Evolutionary conservation across 2,329 filamentous ascomycete species (phyloP), one percentile per base, ranked within the genome.

Genomic region (Blumeria graminis): DNA sequence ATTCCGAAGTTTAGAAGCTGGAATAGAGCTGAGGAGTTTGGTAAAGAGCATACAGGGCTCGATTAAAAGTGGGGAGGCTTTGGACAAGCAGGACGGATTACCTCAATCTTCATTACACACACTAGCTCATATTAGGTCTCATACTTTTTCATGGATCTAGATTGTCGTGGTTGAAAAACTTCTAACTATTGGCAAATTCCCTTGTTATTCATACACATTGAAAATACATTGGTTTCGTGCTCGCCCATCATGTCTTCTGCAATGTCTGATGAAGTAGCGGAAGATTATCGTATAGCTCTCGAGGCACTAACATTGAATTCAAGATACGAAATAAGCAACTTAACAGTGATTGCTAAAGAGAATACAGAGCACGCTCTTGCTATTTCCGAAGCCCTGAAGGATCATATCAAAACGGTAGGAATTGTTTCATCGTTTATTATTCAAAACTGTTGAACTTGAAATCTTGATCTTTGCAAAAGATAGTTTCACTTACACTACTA

Each of bases 261-360:
- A 62, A 67, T 72, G 57, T 81, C 65, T 60, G 87, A 86, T 68
- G 88, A 94, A 71, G 86, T 98, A 64, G 89, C 89, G 60, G 84
- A 90, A 70, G 92, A 96, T 71, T 98, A 94, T 72, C 86, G 84
- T 68, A 85, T 87, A 66, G 92, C 89, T 56, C 74, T 98, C 67
- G 86, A 94, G 71, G 90, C 95, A 69, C 76, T 98, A 65, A 86
- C 84, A 62, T 78, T 82, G 67, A 95, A 95, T 71, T 86, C 87
- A 71, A 83, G 88, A 66, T 87, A 87, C 70, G 90, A 96, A 71
- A 98, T 98, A 69, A 90, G 85, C 75, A 96, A 93, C 71, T 72
- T 98, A 71, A 98, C 92, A 60, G 81, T 94, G 68, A 96, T 98
- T 70, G 92, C 92, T 58, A 87, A 93, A 69, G 92, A 98, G 70